Evolutionary conservation across 78 protist species (phyloP).

Genomic region (Cavenderia fasciculata): DNA sequence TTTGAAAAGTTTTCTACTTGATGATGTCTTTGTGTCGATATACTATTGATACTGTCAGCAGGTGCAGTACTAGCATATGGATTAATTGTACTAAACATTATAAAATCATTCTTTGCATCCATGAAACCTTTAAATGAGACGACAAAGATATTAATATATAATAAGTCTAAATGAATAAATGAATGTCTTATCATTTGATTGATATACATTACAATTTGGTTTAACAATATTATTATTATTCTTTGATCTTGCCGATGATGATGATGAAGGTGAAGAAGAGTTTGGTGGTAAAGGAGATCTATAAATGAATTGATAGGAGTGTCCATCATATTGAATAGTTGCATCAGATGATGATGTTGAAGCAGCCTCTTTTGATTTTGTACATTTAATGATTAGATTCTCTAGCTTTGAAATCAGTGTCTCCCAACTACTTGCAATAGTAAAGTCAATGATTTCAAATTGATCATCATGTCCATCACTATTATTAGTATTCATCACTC

Average conservation of each 20-base stretch:
- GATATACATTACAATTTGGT: neutral
- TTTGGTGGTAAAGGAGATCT: neutral
- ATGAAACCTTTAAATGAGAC: slow-evolving; percentile 6
- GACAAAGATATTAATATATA: neutral
- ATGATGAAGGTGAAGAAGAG: neutral
- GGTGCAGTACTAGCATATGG: neutral
- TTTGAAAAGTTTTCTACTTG: slow-evolving; percentile 56
- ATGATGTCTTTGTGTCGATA: neutral
- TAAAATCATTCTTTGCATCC: slow-evolving; percentile 73
- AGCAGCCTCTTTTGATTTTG: neutral
- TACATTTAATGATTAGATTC: neutral
- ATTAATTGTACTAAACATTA: slow-evolving; percentile 45
- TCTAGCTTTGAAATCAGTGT: slow-evolving; percentile 48
- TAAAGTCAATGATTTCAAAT: slow-evolving; percentile 72
- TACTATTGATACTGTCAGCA: too few relatives aligned
- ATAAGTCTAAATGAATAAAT: neutral
- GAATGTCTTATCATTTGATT: neutral
- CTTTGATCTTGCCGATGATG: neutral
- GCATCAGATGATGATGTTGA: slow-evolving; percentile 44
- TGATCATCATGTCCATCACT: slow-evolving; percentile 57
- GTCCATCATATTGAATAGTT: slow-evolving; percentile 6
- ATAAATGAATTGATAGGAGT: slow-evolving; percentile 53
- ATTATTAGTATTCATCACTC: too few relatives aligned
- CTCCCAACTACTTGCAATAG: slow-evolving; percentile 65
- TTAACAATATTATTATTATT: too few relatives aligned